Conservation (phyloP, 441 rosid species). For the Syzygium malaccense region DNA sequence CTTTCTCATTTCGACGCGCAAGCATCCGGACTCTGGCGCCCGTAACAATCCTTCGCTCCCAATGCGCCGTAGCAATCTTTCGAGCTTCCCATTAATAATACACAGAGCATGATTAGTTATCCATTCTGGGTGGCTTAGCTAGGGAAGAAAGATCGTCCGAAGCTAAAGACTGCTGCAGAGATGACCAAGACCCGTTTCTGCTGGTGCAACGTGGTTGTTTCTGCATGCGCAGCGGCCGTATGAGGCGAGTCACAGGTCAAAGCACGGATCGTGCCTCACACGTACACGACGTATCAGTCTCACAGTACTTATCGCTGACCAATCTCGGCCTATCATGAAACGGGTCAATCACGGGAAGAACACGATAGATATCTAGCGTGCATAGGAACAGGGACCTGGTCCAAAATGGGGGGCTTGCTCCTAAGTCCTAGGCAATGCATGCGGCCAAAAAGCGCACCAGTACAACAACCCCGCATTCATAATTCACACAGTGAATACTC, state of each 20-base stretch:
- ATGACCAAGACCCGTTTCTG: not conserved
- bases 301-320: not conserved
- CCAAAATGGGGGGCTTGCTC: not conserved
- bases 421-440: not conserved
- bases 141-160: no score
- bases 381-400: not conserved
- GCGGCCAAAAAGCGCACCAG: not conserved
- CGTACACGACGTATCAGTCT: not conserved
- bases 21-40: not conserved
- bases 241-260: not conserved
- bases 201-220: not conserved
- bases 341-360: not conserved
- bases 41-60: not conserved
- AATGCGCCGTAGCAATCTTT: not conserved
- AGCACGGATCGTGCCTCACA: not conserved
- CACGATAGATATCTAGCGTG: not conserved
- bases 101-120: not conserved
- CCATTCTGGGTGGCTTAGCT: not conserved
- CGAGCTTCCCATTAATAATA: not conserved
- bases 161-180: not conserved
- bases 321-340: not conserved
- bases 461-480: not conserved
- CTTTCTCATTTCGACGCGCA: not conserved
- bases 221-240: not conserved
- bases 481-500: not conserved